Evolutionary conservation across 352 stramenopile species (phyloP).

Genomic region (Phytophthora melonis): DNA sequence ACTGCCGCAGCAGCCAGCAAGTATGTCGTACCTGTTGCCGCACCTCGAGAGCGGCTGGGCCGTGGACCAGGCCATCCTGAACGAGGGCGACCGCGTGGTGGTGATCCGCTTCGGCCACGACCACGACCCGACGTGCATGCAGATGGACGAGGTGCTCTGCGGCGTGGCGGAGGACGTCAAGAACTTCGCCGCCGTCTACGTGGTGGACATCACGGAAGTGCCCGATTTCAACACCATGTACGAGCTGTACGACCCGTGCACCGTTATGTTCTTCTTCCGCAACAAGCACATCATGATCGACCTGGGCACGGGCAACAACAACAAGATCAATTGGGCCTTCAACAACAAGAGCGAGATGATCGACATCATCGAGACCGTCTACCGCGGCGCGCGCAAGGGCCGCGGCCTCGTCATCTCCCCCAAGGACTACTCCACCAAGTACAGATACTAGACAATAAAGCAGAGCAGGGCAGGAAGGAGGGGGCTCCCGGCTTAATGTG

Average conservation of each 20-base stretch:
- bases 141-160: constrained; percentile 98
- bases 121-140: constrained; percentile 98
- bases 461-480: too few species aligned
- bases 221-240: constrained; percentile 99
- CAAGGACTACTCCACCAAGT: constrained; percentile 99
- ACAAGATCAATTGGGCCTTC: constrained; percentile 99
- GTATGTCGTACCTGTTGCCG: constrained; percentile 98
- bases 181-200: constrained; percentile 99
- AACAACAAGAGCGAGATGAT: constrained; percentile 99
- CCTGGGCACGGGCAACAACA: constrained; percentile 99
- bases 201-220: constrained; percentile 95
- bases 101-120: constrained; percentile 99
- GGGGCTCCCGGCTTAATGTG: not conserved
- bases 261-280: constrained; percentile 99
- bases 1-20: not conserved
- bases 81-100: constrained; percentile 97
- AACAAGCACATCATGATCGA: constrained; percentile 99
- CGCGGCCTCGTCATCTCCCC: constrained; percentile 98
- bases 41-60: constrained; percentile 98
- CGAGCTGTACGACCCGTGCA: constrained; percentile 99
- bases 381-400: constrained; percentile 97
- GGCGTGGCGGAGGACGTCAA: constrained; percentile 98
- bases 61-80: constrained; percentile 99
- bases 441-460: constrained; percentile 91
- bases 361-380: constrained; percentile 99